Conservation (phyloP, 306 rosid genomes). For the Carpinus viminea region DNA sequence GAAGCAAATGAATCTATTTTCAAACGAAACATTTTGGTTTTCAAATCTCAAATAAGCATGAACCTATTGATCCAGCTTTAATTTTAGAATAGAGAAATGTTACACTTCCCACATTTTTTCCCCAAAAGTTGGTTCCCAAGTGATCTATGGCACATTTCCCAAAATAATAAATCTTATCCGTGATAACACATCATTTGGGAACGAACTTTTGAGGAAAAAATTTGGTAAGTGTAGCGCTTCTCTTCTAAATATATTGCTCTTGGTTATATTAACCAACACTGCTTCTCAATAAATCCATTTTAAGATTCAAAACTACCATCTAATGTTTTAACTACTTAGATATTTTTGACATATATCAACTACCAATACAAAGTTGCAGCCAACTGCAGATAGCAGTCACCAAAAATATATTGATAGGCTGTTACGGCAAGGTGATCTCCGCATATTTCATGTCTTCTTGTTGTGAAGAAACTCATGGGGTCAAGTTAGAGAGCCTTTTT, state of each 20-base stretch:
- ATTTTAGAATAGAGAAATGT: background rate
- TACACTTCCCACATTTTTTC: too few relatives aligned
- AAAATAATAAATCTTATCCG: too few relatives aligned
- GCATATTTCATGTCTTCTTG: background rate
- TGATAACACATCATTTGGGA: too few relatives aligned
- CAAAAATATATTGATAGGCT: constrained; percentile 7
- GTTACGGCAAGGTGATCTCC: constrained; percentile 4
- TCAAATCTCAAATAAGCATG: background rate
- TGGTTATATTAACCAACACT: background rate
- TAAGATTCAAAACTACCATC: background rate
- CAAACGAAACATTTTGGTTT: background rate
- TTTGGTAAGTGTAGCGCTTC: too few relatives aligned
- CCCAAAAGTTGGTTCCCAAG: too few relatives aligned
- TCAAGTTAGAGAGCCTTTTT: background rate
- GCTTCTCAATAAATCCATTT: background rate
- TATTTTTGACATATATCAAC: background rate
- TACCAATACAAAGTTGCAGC: background rate
- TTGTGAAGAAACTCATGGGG: background rate
- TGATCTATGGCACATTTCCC: too few relatives aligned
- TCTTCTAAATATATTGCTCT: background rate
- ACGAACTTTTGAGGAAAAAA: too few relatives aligned
- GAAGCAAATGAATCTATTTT: constrained; percentile 11
- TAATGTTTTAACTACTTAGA: background rate
- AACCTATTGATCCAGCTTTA: background rate
- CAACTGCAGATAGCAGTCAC: background rate